These are phyloP conservation scores for Obba rivulosa DNA, from an alignment of 768 basidiomycete species.

Conservation along the genomic window DNA sequence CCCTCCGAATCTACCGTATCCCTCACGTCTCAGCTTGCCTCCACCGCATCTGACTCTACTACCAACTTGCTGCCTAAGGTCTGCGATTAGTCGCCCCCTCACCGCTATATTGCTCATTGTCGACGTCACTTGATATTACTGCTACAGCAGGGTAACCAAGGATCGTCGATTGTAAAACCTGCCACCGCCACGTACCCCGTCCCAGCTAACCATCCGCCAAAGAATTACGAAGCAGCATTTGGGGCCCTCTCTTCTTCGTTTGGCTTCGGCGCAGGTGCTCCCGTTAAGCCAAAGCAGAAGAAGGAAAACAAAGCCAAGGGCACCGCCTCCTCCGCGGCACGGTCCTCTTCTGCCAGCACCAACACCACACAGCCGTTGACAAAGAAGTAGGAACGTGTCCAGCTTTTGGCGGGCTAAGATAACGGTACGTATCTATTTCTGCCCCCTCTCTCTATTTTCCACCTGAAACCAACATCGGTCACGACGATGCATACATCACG, in stretches of 20 bases:
- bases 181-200: background rate
- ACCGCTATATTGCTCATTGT: background rate
- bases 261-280: conserved; percentile 17
- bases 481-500: too few species aligned
- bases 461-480: too few species aligned
- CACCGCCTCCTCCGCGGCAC: background rate
- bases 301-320: background rate
- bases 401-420: too few species aligned
- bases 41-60: conserved; percentile 7
- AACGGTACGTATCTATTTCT: too few species aligned
- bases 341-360: background rate
- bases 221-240: conserved; percentile 24
- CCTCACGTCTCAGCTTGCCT: background rate
- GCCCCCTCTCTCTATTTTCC: too few species aligned
- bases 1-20: conserved; percentile 6
- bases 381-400: too few species aligned
- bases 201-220: conserved; percentile 4
- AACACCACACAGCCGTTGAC: background rate
- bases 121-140: background rate
- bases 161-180: background rate
- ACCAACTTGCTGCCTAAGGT: conserved; percentile 9
- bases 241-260: conserved; percentile 21
- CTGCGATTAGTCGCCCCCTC: background rate
- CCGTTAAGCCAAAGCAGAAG: conserved; percentile 6
- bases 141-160: background rate